A percentile compares a stretch with the other conserved stretches of the same genome.
Conservation (phyloP, 106 monocot genomes). For the Narthecium ossifragum region DNA sequence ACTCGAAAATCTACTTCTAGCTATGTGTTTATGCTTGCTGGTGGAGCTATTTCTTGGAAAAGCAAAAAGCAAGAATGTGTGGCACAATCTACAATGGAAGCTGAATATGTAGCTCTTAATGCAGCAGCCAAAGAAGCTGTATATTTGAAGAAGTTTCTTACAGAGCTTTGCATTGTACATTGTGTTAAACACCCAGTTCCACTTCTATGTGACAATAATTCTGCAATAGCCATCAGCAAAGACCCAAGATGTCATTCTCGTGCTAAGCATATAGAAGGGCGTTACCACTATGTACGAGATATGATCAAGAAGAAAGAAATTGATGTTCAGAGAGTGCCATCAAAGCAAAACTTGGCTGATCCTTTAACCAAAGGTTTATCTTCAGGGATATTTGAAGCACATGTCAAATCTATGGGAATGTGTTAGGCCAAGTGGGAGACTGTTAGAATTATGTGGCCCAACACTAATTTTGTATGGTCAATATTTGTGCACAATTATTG, state of each 20-base stretch:
- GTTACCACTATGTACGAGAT: neutral
- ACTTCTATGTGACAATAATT: neutral
- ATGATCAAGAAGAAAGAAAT: neutral
- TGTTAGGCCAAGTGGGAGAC: neutral
- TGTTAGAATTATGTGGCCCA: neutral
- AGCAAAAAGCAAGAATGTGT: neutral
- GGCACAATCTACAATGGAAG: neutral
- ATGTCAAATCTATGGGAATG: neutral
- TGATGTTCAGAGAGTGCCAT: neutral
- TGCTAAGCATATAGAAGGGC: neutral
- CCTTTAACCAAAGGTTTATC: neutral
- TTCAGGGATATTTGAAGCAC: neutral
- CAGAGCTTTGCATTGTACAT: neutral
- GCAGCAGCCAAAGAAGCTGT: neutral
- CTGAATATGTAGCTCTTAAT: conserved; percentile 1
- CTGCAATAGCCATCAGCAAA: neutral
- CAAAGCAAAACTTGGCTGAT: neutral
- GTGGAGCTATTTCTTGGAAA: conserved; percentile 1
- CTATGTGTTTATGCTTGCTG: neutral
- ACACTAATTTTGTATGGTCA: neutral
- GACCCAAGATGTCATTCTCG: neutral
- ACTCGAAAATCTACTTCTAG: neutral
- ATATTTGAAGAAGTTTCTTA: neutral
- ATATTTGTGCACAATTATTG: too few relatives aligned
- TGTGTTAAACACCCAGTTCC: neutral